Conservation (phyloP, 176 grass and related monocot species). For the Oryza glumipatula region DNA sequence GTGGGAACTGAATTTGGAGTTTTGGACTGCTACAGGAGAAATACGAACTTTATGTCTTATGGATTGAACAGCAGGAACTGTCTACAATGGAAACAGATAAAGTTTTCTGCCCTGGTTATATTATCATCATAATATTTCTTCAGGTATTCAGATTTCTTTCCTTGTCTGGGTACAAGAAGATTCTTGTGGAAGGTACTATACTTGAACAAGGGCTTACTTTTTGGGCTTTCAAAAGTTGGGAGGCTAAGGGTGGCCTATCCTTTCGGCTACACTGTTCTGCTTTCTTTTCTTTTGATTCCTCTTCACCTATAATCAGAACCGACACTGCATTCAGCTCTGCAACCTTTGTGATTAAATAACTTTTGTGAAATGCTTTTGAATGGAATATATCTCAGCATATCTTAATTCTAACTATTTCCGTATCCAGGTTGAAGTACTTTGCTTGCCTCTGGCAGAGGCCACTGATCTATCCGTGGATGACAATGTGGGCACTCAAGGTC, state of each 20-base stretch:
- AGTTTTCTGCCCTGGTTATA: constrained; percentile 33
- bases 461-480: constrained; percentile 50
- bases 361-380: constrained; percentile 46
- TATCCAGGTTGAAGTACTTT: constrained; percentile 58
- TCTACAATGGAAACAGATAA: constrained; percentile 43
- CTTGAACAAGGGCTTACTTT: constrained; percentile 60
- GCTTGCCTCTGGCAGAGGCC: constrained; percentile 56
- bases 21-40: constrained; percentile 44
- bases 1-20: constrained; percentile 38
- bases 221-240: constrained; percentile 51
- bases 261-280: constrained; percentile 54
- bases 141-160: constrained; percentile 56
- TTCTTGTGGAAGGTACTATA: constrained; percentile 55
- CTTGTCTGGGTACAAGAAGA: constrained; percentile 38
- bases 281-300: constrained; percentile 59
- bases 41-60: constrained; percentile 32
- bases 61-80: constrained; percentile 27
- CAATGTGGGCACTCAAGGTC: constrained; percentile 72
- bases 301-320: constrained; percentile 55
- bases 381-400: constrained; percentile 58
- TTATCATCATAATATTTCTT: constrained; percentile 48
- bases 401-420: constrained; percentile 47
- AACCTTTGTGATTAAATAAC: constrained; percentile 60
- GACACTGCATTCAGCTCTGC: constrained; percentile 61
- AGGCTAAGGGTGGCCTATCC: constrained; percentile 59